Evolutionary conservation across 2,329 filamentous ascomycete species (phyloP), one percentile per base, ranked within the genome.

Genomic region (Penicillium palitans): DNA sequence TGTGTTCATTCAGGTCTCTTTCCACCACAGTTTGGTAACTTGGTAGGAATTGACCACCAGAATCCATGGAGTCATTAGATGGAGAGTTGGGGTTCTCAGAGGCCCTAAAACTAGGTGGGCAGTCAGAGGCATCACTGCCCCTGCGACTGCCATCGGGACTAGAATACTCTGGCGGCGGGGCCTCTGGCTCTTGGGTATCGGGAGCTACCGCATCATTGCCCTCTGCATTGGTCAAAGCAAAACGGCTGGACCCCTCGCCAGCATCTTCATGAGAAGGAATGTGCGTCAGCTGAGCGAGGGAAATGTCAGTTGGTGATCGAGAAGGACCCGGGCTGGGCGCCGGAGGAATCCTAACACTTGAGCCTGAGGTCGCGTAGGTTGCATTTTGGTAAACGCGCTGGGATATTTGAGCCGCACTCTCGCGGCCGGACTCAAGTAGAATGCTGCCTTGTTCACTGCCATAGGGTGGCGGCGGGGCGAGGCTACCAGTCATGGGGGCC

Each of bases 361-460:
- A 90, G 69, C 90, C 95, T 60, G 89, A 88, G 59, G 92, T 83
- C 40, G 84, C 85, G 73, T 96, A 91, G 46, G 84, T 83, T n/a
- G 83, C 79, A 55, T 84, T 81, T 52, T 83, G 72, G 59, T 76
- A 73, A 55, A 81, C 69, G 49, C 75, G 70, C 49, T 74, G 71
- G 54, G 72, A 70, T 10, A 73, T 66, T 66, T 73, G 64, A 61
- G 72, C 69, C 63, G 76, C 70, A 66, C 83, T 82, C 72, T 86
- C 81, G 48, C 83, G 84, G 13, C 95, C 95, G 6, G 91, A 88
- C 73, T 97, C 95, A 13, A 99, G 84, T 29, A 99, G 81, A 66
- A 99, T 97, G 72, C 93, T 97, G 68, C 95, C 95, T 76, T 96
- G 92, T 78, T 98, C 95, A 62, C 91, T 96, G 48, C 95, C 95